Evolutionary conservation across 768 basidiomycete species (phyloP).

Genomic region (Boletus vermiculosoides): DNA sequence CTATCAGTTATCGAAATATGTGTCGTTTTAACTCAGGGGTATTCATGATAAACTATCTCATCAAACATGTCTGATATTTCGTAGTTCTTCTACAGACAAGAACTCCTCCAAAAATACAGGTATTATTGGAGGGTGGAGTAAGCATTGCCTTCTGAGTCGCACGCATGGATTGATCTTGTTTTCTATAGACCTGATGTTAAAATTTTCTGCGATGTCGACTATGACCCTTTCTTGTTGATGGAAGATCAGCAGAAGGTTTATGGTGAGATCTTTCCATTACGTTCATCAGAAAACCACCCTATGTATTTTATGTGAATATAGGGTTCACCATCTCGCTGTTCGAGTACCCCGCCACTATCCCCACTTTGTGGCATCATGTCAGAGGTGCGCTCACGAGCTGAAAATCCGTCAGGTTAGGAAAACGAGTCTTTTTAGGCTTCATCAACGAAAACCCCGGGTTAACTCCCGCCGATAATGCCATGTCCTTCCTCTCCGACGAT

Average conservation of each 20-base stretch:
- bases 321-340: constrained; percentile 78
- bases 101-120: constrained; percentile 68
- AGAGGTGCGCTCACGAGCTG: constrained; percentile 46
- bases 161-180: constrained; percentile 7
- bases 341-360: constrained; percentile 80
- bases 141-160: constrained; percentile 27
- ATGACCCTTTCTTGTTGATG: constrained; percentile 83
- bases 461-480: constrained; percentile 61
- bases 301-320: constrained; percentile 28
- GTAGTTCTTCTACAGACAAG: constrained; percentile 83
- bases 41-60: constrained; percentile 4
- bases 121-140: constrained; percentile 94
- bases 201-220: constrained; percentile 76
- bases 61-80: background rate
- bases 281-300: constrained; percentile 19
- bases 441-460: constrained; percentile 59
- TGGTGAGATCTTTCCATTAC: constrained; percentile 40
- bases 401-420: background rate
- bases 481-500: constrained; percentile 73
- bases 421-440: constrained; percentile 52
- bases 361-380: constrained; percentile 73
- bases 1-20: constrained; percentile 82
- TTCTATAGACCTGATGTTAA: constrained; percentile 64
- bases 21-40: constrained; percentile 93
- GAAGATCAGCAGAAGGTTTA: constrained; percentile 79